Conservation (phyloP, 2,329 filamentous ascomycete genomes). For the Curvularia spicifera region DNA sequence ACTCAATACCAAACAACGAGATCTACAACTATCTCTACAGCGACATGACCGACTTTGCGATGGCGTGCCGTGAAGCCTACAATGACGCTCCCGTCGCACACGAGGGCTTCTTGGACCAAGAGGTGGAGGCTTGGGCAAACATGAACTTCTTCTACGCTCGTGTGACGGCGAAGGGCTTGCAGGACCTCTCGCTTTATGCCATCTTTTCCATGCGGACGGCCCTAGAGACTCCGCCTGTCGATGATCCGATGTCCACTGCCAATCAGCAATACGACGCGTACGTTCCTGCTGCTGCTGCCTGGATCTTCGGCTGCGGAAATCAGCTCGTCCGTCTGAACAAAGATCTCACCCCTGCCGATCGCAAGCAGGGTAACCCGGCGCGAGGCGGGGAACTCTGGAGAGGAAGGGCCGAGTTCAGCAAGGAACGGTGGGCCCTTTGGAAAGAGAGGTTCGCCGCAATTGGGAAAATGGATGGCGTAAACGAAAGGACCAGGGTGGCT, state of each 20-base stretch:
- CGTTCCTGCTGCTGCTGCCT: conserved; percentile 41
- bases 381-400: conserved; percentile 40
- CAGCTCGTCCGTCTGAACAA: conserved; percentile 32
- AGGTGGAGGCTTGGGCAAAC: conserved; percentile 42
- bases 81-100: conserved; percentile 37
- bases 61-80: conserved; percentile 37
- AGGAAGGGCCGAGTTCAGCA: conserved; percentile 39
- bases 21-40: conserved; percentile 31
- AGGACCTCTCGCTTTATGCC: conserved; percentile 31
- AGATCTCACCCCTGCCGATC: conserved; percentile 38
- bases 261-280: conserved; percentile 34
- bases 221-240: conserved; percentile 30
- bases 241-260: conserved; percentile 27
- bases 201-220: conserved; percentile 41
- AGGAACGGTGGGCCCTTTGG: conserved; percentile 44
- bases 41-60: conserved; percentile 29
- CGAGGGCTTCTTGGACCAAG: conserved; percentile 25
- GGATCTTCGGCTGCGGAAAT: conserved; percentile 34
- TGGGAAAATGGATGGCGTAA: conserved; percentile 27
- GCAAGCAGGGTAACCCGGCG: conserved; percentile 39
- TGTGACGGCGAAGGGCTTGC: conserved; percentile 25
- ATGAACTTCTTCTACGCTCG: conserved; percentile 42
- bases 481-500: conserved; percentile 30
- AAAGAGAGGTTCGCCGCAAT: conserved; percentile 40
- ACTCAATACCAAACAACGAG: conserved; percentile 27